phyloP scores from a whole-genome alignment of 2,329 filamentous ascomycete species.

The Tolypocladium inflatum region DNA sequence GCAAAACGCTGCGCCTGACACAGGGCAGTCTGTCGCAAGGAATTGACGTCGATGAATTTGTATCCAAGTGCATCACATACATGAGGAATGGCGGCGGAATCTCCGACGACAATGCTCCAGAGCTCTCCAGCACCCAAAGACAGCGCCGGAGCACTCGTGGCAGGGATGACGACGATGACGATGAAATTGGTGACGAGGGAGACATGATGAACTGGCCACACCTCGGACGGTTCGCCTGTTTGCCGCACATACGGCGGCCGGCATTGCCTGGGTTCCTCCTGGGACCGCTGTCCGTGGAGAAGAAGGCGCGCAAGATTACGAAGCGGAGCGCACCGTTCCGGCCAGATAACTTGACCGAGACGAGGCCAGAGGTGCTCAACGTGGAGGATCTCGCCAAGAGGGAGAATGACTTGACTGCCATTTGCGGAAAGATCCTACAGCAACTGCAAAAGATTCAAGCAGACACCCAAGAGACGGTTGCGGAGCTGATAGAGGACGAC shows the following conservation, averaged over 20 bases:
- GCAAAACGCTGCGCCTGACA: conserved; percentile 65
- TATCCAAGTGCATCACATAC: conserved; percentile 80
- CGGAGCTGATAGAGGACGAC: conserved; percentile 32
- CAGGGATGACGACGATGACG: conserved; percentile 40
- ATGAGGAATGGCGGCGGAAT: conserved; percentile 63
- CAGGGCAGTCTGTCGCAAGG: conserved; percentile 65
- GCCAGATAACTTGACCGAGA: conserved; percentile 57
- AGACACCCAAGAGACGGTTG: conserved; percentile 36
- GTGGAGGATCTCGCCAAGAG: conserved; percentile 67
- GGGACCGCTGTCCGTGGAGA: conserved; percentile 82
- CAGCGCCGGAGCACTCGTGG: conserved; percentile 26
- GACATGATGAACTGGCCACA: conserved; percentile 81
- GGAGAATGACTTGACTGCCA: conserved; percentile 66
- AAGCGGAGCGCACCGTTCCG: conserved; percentile 64
- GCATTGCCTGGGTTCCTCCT: conserved; percentile 76
- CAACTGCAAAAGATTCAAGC: conserved; percentile 44
- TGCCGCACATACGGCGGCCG: conserved; percentile 64
- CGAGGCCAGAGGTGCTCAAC: conserved; percentile 68
- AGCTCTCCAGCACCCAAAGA: conserved; percentile 40
- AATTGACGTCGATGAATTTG: conserved; percentile 83
- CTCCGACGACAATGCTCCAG: conserved; percentile 38
- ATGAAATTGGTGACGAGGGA: conserved; percentile 60
- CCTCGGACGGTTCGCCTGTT: conserved; percentile 67
- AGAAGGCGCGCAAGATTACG: conserved; percentile 61
- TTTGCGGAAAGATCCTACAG: conserved; percentile 66